These are phyloP conservation scores for Fraxinus cuspidata DNA, from an alignment of 257 asterid species.

Conservation along the genomic window DNA sequence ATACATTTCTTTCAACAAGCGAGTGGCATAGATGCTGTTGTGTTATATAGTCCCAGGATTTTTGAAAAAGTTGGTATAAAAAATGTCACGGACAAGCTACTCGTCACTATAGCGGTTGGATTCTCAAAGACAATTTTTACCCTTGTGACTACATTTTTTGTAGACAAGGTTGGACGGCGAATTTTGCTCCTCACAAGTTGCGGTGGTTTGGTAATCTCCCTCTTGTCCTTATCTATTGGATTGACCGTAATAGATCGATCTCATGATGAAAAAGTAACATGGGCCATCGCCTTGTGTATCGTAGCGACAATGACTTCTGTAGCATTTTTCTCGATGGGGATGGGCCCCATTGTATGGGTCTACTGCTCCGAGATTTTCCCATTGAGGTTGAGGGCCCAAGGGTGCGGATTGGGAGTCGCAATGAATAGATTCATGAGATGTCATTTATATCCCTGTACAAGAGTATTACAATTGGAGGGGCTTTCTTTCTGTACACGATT, in stretches of 20 bases:
- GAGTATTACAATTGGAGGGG: conserved; percentile 43
- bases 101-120: conserved; percentile 62
- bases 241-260: conserved; percentile 43
- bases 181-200: conserved; percentile 50
- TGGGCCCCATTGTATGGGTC: conserved; percentile 41
- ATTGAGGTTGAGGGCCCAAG: conserved; percentile 40
- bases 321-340: conserved; percentile 40
- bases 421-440: conserved; percentile 33
- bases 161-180: conserved; percentile 57
- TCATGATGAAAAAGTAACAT: conserved; percentile 1
- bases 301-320: conserved; percentile 22
- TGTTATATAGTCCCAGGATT: conserved; percentile 44
- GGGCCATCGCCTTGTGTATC: conserved; percentile 39
- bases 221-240: conserved; percentile 33
- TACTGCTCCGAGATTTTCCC: conserved; percentile 49
- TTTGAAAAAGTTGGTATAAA: conserved; percentile 40
- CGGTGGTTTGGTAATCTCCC: conserved; percentile 46
- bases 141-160: conserved; percentile 52
- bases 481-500: conserved; percentile 36
- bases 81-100: conserved; percentile 34
- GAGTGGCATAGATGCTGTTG: conserved; percentile 44
- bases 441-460: conserved; percentile 37
- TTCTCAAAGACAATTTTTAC: conserved; percentile 43
- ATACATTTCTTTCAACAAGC: conserved; percentile 59
- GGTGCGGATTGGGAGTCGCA: conserved; percentile 42